Evolutionary conservation across 495 filamentous ascomycete genomes (phyloP).

Genomic region (Hapsidospora chrysogenum): DNA sequence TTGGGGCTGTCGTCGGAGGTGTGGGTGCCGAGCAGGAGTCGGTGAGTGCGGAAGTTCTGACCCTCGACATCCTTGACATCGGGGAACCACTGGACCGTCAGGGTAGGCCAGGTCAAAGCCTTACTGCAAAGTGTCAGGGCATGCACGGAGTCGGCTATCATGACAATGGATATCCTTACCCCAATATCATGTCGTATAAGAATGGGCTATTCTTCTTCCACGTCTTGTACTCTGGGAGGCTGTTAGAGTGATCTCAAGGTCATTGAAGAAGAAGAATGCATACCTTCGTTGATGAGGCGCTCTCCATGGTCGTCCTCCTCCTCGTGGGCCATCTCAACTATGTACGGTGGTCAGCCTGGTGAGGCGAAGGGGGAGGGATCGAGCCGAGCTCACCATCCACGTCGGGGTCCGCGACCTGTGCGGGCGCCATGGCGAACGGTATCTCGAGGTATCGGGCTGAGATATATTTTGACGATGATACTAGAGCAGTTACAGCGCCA

Average conservation of each 20-base stretch:
- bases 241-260: slow-evolving; percentile 4
- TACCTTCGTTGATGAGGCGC: slow-evolving; percentile 90
- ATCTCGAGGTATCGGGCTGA: not conserved
- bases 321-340: slow-evolving; percentile 43
- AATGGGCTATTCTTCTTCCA: slow-evolving; percentile 99
- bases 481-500: too few species aligned
- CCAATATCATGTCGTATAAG: slow-evolving; percentile 91
- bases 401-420: slow-evolving; percentile 29
- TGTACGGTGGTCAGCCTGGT: not conserved
- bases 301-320: slow-evolving; percentile 54
- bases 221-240: slow-evolving; percentile 77
- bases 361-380: too few species aligned
- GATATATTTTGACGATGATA: not conserved
- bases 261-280: not conserved
- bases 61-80: slow-evolving; percentile 77
- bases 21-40: slow-evolving; percentile 86
- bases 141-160: not conserved
- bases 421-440: slow-evolving; percentile 20
- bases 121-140: slow-evolving; percentile 31
- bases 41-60: slow-evolving; percentile 76
- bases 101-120: slow-evolving; percentile 92
- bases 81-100: slow-evolving; percentile 96
- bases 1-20: slow-evolving; percentile 78
- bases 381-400: slow-evolving; percentile 30
- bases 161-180: slow-evolving; percentile 17